phyloP scores from a whole-genome alignment of 179 eudicot species.

The Silene coronaria region DNA sequence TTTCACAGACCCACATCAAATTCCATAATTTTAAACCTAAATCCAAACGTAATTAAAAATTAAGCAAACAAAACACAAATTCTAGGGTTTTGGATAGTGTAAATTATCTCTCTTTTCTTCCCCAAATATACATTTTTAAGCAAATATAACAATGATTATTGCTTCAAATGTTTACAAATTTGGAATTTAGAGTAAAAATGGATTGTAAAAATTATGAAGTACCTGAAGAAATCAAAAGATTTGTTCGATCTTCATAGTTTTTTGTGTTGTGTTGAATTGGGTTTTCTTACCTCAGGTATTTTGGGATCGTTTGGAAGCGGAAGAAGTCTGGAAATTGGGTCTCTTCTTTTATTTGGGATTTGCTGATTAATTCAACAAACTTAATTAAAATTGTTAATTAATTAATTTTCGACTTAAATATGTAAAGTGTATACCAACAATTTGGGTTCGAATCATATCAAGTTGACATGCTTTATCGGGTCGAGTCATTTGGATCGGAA shows the following conservation, averaged over 20 bases:
- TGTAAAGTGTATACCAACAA: too few species aligned
- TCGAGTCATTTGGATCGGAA: too few species aligned
- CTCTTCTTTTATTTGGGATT: background rate
- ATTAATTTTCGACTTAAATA: background rate
- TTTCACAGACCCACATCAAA: constrained; percentile 12
- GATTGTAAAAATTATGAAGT: background rate
- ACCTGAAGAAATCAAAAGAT: constrained; percentile 1
- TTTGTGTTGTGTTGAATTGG: background rate
- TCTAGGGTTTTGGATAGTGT: constrained; percentile 15
- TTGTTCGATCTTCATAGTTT: background rate
- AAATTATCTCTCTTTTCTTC: background rate
- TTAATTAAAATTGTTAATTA: background rate
- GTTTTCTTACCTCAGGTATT: constrained; percentile 6
- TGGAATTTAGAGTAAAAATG: background rate
- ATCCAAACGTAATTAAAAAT: background rate
- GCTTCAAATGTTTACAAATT: background rate
- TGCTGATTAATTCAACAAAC: background rate
- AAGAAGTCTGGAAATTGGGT: constrained; percentile 8
- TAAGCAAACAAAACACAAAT: constrained; percentile 10
- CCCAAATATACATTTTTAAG: constrained; percentile 3
- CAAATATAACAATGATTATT: background rate
- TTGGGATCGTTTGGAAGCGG: constrained; percentile 20
- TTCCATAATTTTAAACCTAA: constrained; percentile 12
- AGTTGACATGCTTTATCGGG: too few species aligned
- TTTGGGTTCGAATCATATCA: too few species aligned